phyloP scores from a whole-genome alignment of 805 yeast genomes.

The Zygosaccharomyces gambellarensis region DNA sequence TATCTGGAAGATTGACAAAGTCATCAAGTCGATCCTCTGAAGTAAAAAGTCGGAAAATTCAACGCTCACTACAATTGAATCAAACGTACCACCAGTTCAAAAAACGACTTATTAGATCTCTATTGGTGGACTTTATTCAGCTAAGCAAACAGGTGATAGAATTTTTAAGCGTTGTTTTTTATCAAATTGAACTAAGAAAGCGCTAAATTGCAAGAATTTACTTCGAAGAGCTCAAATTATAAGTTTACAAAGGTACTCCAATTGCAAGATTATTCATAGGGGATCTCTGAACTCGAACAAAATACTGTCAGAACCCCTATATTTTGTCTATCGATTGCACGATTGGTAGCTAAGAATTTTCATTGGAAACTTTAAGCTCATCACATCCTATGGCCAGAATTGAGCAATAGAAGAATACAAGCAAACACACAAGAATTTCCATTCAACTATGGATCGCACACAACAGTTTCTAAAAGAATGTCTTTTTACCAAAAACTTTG shows the following conservation, averaged over 20 bases:
- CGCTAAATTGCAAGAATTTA: neutral
- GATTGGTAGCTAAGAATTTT: neutral
- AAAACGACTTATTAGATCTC: neutral
- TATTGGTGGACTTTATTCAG: neutral
- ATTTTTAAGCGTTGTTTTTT: too few relatives aligned
- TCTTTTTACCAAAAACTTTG: conserved; percentile 27
- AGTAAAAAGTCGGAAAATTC: neutral
- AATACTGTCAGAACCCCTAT: neutral
- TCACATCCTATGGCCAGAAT: neutral
- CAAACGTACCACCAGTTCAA: too few relatives aligned
- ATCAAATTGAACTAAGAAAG: too few relatives aligned
- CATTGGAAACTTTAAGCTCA: conserved; percentile 1
- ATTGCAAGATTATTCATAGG: too few relatives aligned
- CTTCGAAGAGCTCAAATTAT: neutral
- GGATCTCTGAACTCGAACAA: neutral
- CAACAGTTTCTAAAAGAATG: conserved; percentile 31
- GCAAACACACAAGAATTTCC: neutral
- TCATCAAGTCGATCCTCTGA: neutral
- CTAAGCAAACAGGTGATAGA: too few relatives aligned
- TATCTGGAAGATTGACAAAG: neutral
- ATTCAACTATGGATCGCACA: conserved; percentile 25
- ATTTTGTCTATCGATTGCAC: neutral
- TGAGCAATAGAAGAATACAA: too few relatives aligned
- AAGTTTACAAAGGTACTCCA: neutral
- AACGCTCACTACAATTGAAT: too few relatives aligned